Conservation (phyloP, 352 stramenopile genomes). For the Lagenidium giganteum region DNA sequence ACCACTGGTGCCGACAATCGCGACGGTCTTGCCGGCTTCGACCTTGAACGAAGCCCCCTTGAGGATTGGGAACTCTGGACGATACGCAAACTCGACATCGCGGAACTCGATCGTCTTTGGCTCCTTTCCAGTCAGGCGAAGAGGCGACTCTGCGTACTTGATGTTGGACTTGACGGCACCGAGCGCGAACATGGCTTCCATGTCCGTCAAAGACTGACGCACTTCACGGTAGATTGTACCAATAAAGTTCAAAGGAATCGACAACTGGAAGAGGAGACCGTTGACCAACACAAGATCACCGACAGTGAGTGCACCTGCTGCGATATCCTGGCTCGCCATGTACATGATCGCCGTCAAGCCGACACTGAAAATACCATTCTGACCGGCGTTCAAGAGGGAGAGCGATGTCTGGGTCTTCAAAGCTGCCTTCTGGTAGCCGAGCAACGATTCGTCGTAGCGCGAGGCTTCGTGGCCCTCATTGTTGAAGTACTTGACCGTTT, state of each 20-base stretch:
- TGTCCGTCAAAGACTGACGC: slow-evolving; percentile 90
- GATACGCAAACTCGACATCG: slow-evolving; percentile 83
- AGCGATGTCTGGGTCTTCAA: slow-evolving; percentile 89
- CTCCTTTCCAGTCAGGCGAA: slow-evolving; percentile 15
- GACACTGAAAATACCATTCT: slow-evolving; percentile 91
- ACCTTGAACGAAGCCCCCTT: slow-evolving; percentile 61
- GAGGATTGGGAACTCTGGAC: slow-evolving; percentile 53
- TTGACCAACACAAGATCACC: slow-evolving; percentile 96
- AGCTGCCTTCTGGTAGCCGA: slow-evolving; percentile 85
- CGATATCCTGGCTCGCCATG: slow-evolving; percentile 84
- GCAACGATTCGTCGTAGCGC: slow-evolving; percentile 53
- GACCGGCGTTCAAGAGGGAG: slow-evolving; percentile 91
- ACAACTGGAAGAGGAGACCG: slow-evolving; percentile 94
- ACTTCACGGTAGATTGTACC: slow-evolving; percentile 91
- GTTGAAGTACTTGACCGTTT: slow-evolving; percentile 96
- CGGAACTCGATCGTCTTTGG: slow-evolving; percentile 68
- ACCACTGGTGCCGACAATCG: slow-evolving; percentile 80
- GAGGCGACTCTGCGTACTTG: slow-evolving; percentile 7
- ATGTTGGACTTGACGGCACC: slow-evolving; percentile 27
- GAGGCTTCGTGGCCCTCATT: slow-evolving; percentile 88
- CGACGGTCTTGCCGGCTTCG: slow-evolving; percentile 67
- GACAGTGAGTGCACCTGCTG: slow-evolving; percentile 81
- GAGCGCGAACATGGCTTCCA: slow-evolving; percentile 88
- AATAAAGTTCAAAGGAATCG: slow-evolving; percentile 94
- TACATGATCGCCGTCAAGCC: slow-evolving; percentile 93